Conservation (phyloP, 1,284 basidiomycete genomes). For the Leccinum cinnamomeum region DNA sequence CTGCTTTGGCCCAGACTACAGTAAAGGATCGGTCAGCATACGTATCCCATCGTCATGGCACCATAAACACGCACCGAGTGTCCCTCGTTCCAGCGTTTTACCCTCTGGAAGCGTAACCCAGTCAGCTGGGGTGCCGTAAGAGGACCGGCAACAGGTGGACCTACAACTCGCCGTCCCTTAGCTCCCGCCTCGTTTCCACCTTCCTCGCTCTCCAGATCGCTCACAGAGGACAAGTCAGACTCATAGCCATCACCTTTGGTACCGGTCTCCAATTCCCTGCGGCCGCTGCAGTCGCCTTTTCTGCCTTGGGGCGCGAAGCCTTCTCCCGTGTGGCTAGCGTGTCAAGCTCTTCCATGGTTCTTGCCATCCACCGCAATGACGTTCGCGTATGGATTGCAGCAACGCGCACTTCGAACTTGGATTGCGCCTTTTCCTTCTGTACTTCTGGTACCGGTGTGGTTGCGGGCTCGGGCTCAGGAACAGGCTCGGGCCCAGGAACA, state of each 20-base stretch:
- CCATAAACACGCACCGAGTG: constrained; percentile 45
- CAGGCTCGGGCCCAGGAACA: too few species aligned
- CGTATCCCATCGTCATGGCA: not conserved
- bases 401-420: too few species aligned
- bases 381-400: constrained; percentile 24
- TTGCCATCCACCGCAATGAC: constrained; percentile 30
- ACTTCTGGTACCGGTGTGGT: too few species aligned
- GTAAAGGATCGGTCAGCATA: constrained; percentile 2
- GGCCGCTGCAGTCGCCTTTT: constrained; percentile 28
- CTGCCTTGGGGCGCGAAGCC: constrained; percentile 33
- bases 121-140: not conserved
- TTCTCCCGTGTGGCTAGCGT: constrained; percentile 64
- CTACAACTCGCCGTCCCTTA: constrained; percentile 2
- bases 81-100: constrained; percentile 46
- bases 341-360: constrained; percentile 64
- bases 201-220: constrained; percentile 31
- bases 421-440: too few species aligned
- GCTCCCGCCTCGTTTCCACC: constrained; percentile 6
- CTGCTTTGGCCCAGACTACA: constrained; percentile 65
- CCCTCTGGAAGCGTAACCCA: constrained; percentile 30
- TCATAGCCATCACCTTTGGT: constrained; percentile 18
- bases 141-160: constrained; percentile 8
- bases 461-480: too few species aligned
- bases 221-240: constrained; percentile 33
- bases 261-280: constrained; percentile 4